phyloP scores from a whole-genome alignment of 805 yeast genomes.

The Starmera amethionina region DNA sequence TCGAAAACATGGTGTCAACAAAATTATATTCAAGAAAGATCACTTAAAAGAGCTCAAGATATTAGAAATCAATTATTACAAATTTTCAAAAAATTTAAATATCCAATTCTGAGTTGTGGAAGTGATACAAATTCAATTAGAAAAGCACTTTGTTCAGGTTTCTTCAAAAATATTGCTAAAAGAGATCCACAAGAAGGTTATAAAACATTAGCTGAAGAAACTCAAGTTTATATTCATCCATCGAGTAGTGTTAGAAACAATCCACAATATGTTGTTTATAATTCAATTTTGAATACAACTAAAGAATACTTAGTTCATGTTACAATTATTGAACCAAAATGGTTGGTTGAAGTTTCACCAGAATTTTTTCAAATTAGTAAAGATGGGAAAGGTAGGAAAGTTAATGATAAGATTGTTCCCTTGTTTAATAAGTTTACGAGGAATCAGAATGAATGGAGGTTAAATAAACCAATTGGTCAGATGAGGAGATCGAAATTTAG shows the following conservation, averaged over 20 bases:
- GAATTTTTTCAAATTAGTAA: conserved; percentile 55
- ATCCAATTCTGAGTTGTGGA: conserved; percentile 40
- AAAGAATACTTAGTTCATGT: conserved; percentile 90
- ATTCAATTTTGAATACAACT: conserved; percentile 71
- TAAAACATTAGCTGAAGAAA: conserved; percentile 60
- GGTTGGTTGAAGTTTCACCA: conserved; percentile 67
- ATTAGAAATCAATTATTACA: conserved; percentile 61
- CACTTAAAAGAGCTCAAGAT: conserved; percentile 68
- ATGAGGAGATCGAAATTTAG: too few relatives aligned
- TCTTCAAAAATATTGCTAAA: conserved; percentile 57
- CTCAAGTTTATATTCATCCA: conserved; percentile 79
- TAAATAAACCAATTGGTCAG: conserved; percentile 16
- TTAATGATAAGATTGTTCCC: conserved; percentile 63
- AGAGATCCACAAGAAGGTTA: conserved; percentile 65
- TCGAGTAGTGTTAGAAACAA: conserved; percentile 60
- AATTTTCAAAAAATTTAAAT: conserved; percentile 41
- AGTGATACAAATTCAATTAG: conserved; percentile 48
- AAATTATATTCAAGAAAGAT: conserved; percentile 72
- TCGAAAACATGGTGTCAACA: conserved; percentile 70
- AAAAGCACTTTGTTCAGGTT: conserved; percentile 57
- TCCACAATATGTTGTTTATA: conserved; percentile 76
- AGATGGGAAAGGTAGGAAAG: conserved; percentile 38
- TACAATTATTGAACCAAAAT: conserved; percentile 69
- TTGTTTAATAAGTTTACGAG: conserved; percentile 50
- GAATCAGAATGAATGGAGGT: conserved; percentile 67